phyloP scores from a whole-genome alignment of 2,329 filamentous ascomycete genomes.

The Cordyceps tenuipes region DNA sequence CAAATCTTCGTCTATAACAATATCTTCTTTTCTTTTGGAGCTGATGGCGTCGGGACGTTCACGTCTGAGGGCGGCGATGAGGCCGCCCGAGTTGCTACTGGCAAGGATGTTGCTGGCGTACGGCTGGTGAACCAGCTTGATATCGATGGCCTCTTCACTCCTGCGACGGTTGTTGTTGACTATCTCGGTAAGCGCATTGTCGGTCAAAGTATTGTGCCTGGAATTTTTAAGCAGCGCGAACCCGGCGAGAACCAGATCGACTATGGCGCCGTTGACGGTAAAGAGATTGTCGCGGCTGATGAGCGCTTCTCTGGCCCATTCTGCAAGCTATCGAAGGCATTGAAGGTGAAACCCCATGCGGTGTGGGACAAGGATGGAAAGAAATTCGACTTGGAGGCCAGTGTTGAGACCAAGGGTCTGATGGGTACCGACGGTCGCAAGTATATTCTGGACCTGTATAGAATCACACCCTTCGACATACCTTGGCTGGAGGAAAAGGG shows the following conservation, averaged over 20 bases:
- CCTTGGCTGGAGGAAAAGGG: constrained; percentile 76
- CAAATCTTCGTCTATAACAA: constrained; percentile 99
- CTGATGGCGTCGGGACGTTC: constrained; percentile 95
- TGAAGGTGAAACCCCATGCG: constrained; percentile 87
- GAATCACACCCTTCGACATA: constrained; percentile 86
- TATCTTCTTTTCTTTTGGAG: constrained; percentile 97
- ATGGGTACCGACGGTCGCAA: constrained; percentile 93
- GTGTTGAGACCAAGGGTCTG: constrained; percentile 96
- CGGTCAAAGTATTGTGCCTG: constrained; percentile 94
- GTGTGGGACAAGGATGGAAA: constrained; percentile 97
- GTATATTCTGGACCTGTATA: constrained; percentile 94
- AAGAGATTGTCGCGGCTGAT: constrained; percentile 87
- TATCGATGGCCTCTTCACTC: constrained; percentile 87
- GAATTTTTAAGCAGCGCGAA: constrained; percentile 97
- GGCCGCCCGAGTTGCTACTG: constrained; percentile 88
- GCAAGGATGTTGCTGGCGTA: constrained; percentile 92
- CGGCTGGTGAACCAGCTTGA: constrained; percentile 95
- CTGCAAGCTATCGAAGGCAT: constrained; percentile 79
- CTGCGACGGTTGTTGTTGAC: constrained; percentile 91
- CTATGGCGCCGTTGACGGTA: constrained; percentile 95
- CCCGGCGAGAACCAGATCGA: constrained; percentile 98
- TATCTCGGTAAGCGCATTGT: constrained; percentile 96
- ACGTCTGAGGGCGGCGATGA: constrained; percentile 94
- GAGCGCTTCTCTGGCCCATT: constrained; percentile 79
- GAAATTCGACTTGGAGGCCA: constrained; percentile 84